Conservation (phyloP, 2,329 filamentous ascomycete species). For the Penicillium hordei region DNA sequence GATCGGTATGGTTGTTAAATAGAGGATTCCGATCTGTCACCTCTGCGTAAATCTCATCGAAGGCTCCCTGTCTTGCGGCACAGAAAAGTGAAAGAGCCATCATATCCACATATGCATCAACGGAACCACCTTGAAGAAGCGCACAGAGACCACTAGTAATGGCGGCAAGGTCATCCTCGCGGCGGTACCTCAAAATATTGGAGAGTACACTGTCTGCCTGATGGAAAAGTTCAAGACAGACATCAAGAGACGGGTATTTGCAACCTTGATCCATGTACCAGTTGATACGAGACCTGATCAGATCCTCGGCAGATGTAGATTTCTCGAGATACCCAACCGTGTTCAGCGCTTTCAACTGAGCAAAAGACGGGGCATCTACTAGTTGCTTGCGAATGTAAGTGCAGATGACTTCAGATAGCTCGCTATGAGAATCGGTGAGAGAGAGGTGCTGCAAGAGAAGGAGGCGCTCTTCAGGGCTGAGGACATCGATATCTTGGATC, state of each 20-base stretch:
- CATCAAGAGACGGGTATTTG: slow-evolving; percentile 33
- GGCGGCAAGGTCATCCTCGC: slow-evolving; percentile 36
- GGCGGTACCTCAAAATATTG: slow-evolving; percentile 29
- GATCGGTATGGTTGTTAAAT: slow-evolving; percentile 61
- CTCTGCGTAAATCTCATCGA: slow-evolving; percentile 64
- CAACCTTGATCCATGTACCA: slow-evolving; percentile 47
- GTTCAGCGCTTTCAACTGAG: slow-evolving; percentile 42
- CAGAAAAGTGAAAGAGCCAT: slow-evolving; percentile 60
- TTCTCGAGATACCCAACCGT: slow-evolving; percentile 44
- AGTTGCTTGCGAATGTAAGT: slow-evolving; percentile 37
- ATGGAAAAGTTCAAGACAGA: slow-evolving; percentile 41
- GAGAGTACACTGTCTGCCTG: slow-evolving; percentile 36
- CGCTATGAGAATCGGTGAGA: slow-evolving; percentile 30
- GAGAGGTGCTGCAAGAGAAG: slow-evolving; percentile 41
- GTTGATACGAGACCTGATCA: slow-evolving; percentile 42
- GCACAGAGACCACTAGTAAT: slow-evolving; percentile 42
- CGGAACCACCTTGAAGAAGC: slow-evolving; percentile 30
- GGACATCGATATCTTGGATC: slow-evolving; percentile 42
- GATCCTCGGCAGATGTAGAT: slow-evolving; percentile 34
- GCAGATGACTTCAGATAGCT: slow-evolving; percentile 32
- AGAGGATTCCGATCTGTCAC: slow-evolving; percentile 62
- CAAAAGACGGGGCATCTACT: slow-evolving; percentile 40
- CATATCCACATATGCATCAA: slow-evolving; percentile 55
- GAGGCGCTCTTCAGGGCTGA: slow-evolving; percentile 46
- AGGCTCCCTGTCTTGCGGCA: slow-evolving; percentile 55